A percentile compares a stretch with the other conserved stretches of the same genome.
Conservation (phyloP, 352 stramenopile species). For the Globisporangium recalcitrans region DNA sequence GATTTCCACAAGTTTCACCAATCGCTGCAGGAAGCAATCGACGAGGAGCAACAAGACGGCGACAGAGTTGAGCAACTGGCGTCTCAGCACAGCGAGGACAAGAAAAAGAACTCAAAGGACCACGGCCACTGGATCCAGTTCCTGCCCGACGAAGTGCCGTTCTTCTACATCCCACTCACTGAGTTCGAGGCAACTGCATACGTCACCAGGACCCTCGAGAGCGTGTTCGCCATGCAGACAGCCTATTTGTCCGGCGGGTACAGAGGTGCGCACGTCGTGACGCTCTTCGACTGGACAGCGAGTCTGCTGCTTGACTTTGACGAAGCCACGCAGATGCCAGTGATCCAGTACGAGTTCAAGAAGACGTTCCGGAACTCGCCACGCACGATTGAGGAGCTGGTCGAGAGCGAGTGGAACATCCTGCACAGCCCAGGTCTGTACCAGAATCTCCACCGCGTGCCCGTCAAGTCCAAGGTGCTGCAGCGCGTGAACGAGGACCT, state of each 20-base stretch:
- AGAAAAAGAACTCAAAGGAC: neutral
- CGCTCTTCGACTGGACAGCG: slow-evolving; percentile 6
- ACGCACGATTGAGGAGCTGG: neutral
- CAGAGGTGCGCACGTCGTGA: neutral
- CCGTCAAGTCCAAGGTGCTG: slow-evolving; percentile 6
- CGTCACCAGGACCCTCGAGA: neutral
- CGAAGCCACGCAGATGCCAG: neutral
- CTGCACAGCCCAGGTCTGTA: slow-evolving; percentile 4
- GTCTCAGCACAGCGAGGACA: neutral
- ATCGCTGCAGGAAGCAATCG: slow-evolving; percentile 9
- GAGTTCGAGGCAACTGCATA: slow-evolving; percentile 24
- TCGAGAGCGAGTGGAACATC: slow-evolving; percentile 6
- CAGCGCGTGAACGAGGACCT: slow-evolving; percentile 6
- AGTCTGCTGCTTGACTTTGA: slow-evolving; percentile 6
- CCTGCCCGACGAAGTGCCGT: slow-evolving; percentile 21
- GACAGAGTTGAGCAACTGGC: neutral
- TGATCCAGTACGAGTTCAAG: slow-evolving; percentile 9
- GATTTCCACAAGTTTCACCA: slow-evolving; percentile 22
- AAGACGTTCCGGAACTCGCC: slow-evolving; percentile 6
- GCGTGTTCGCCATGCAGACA: neutral
- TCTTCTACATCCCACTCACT: slow-evolving; percentile 34
- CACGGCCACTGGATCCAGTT: slow-evolving; percentile 3
- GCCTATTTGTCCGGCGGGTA: neutral
- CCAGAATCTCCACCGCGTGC: slow-evolving; percentile 5
- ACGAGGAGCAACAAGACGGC: neutral